These are phyloP conservation scores for Pelargonium citronellum DNA, from an alignment of 441 rosid species.

Conservation along the genomic window DNA sequence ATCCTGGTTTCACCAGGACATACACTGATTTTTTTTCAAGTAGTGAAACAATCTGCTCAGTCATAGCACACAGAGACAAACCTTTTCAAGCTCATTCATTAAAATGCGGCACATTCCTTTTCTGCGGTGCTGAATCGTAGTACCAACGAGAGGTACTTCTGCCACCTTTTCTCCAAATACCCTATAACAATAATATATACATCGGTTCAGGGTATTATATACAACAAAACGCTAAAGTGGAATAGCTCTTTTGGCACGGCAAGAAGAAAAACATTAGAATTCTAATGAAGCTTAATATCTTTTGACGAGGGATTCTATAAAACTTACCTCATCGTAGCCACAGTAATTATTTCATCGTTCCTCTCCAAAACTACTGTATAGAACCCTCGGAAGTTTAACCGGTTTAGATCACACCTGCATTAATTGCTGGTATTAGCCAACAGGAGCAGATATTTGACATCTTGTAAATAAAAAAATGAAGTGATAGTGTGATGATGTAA, in stretches of 20 bases:
- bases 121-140: slow-evolving; percentile 61
- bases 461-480: background rate
- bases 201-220: slow-evolving; percentile 16
- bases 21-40: no score
- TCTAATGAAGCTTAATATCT: slow-evolving; percentile 3
- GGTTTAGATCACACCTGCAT: slow-evolving; percentile 56
- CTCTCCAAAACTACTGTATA: slow-evolving; percentile 67
- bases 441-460: background rate
- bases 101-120: slow-evolving; percentile 70
- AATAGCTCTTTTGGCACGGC: background rate
- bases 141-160: slow-evolving; percentile 75
- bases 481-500: background rate
- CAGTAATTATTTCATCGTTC: slow-evolving; percentile 56
- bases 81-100: slow-evolving; percentile 71
- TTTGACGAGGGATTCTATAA: slow-evolving; percentile 11
- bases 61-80: slow-evolving; percentile 13
- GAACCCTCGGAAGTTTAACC: slow-evolving; percentile 75
- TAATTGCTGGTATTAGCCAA: slow-evolving; percentile 12
- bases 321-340: slow-evolving; percentile 65
- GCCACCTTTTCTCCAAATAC: slow-evolving; percentile 63
- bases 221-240: slow-evolving; percentile 10
- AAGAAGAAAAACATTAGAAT: slow-evolving; percentile 1
- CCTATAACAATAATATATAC: slow-evolving; percentile 39
- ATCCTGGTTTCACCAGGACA: no score
- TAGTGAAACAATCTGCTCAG: no score